Conservation (phyloP, 1,284 basidiomycete species). For the Ustilago hordei region DNA sequence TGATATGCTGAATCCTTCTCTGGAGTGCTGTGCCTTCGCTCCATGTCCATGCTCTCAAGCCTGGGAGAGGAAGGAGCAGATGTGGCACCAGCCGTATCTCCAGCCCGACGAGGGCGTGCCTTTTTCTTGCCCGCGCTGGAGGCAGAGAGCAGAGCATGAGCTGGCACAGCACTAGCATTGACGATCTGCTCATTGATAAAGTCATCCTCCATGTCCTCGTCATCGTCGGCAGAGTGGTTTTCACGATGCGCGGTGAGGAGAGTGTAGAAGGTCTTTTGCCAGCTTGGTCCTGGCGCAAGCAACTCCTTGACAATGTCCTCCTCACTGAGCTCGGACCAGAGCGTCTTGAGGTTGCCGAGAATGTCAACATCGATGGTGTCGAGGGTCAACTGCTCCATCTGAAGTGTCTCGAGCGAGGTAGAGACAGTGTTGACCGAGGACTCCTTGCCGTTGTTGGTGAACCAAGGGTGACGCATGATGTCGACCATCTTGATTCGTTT, state of each 20-base stretch:
- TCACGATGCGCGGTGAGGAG: slow-evolving; percentile 66
- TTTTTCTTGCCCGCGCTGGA: slow-evolving; percentile 39
- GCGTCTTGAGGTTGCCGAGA: slow-evolving; percentile 86
- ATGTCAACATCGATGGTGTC: slow-evolving; percentile 84
- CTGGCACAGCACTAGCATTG: slow-evolving; percentile 34
- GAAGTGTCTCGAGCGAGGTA: slow-evolving; percentile 52
- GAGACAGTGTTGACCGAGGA: slow-evolving; percentile 62
- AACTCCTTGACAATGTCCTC: slow-evolving; percentile 58
- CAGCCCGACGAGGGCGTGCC: slow-evolving; percentile 42
- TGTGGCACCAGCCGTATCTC: slow-evolving; percentile 22
- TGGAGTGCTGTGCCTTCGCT: slow-evolving; percentile 48
- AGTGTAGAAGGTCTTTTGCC: slow-evolving; percentile 69
- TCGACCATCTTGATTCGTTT: slow-evolving; percentile 88
- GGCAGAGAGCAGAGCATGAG: slow-evolving; percentile 31
- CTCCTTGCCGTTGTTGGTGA: slow-evolving; percentile 75
- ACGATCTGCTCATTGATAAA: slow-evolving; percentile 42
- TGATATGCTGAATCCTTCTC: slow-evolving; percentile 40
- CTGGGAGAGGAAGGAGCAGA: slow-evolving; percentile 39
- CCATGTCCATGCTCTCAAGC: slow-evolving; percentile 44
- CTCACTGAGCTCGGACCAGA: slow-evolving; percentile 76
- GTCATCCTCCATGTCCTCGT: slow-evolving; percentile 60
- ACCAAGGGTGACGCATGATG: slow-evolving; percentile 90
- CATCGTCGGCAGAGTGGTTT: slow-evolving; percentile 65
- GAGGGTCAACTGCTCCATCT: slow-evolving; percentile 70
- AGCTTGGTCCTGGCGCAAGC: slow-evolving; percentile 56